phyloP scores from a whole-genome alignment of 2,329 filamentous ascomycete genomes.

The Pestalotiopsis sp. region DNA sequence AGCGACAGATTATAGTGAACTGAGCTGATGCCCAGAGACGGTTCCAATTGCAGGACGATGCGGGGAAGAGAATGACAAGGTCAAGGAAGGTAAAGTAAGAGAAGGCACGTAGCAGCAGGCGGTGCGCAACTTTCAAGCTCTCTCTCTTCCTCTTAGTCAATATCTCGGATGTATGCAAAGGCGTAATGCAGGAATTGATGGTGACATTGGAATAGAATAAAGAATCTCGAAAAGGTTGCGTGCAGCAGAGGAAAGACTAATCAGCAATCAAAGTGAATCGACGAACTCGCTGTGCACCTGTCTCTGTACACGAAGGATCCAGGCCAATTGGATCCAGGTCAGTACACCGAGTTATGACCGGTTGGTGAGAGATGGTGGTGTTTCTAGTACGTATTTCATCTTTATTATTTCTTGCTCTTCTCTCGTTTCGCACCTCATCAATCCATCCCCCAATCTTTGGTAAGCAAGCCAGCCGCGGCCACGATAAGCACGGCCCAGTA shows the following conservation, averaged over 20 bases:
- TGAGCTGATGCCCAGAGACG: neutral
- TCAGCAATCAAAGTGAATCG: neutral
- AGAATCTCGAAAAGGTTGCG: too few species aligned
- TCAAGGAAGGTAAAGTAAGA: neutral
- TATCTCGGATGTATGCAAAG: too few species aligned
- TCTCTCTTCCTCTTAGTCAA: too few species aligned
- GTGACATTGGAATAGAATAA: too few species aligned
- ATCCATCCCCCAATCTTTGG: neutral
- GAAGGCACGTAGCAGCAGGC: neutral
- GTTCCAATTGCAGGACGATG: neutral
- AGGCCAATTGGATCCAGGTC: neutral
- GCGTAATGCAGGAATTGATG: too few species aligned
- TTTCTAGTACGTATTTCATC: neutral
- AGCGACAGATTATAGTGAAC: neutral
- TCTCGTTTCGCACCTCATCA: neutral
- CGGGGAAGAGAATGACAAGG: neutral
- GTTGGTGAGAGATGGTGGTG: neutral
- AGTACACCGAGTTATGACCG: neutral
- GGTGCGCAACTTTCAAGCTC: too few species aligned
- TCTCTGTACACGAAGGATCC: neutral
- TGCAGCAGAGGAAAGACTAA: too few species aligned
- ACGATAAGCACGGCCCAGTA: neutral
- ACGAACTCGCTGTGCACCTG: neutral
- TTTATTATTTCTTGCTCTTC: neutral
- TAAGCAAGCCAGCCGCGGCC: neutral